Base-by-base conservation (phyloP, 345 rosid genomes). In the Triadica sebifera region DNA sequence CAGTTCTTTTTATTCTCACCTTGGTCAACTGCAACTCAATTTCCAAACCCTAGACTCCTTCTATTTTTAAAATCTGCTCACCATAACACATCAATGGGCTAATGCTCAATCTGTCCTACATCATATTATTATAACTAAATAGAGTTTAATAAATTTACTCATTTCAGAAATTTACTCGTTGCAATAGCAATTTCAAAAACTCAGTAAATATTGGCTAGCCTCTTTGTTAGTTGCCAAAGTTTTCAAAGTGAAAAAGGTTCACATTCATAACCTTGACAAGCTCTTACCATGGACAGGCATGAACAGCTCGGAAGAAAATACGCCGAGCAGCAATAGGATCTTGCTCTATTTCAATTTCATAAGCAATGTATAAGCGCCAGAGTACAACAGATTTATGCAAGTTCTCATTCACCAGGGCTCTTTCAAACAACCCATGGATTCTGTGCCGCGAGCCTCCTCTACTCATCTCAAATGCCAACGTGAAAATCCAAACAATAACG, bases 241-340 rank as follows among this genome's bases (percentile, higher is more conserved):
- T 9, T 3, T 60, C 6, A 3, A 15, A 17, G 24, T 2, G 24
- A 65, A 46, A 46, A 25, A 11, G 1, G 25, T 11, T 15, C 22
- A 56, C 13, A 8, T 60, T 50, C 43, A 37, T 34, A 69, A 50
- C 20, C 22, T 10, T 11, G 16, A 39, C 75, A 50, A 52, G 45
- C 19, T 71, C 84, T 85, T 78, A 92, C 99, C 99, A 89, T 64
- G 99, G 98, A 75, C 98, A 95, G 10, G 98, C 91, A 78, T 93
- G 91, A 83, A 91, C 91, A 74, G 98, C 97, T 70, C 97, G 90
- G 81, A 95, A 95, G 83, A 87, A 95, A 55, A 89, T 77, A 56
- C 90, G 85, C 75, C 85, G 93, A 25, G 94, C 97, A 12, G 96
- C 87, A 67, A 87, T 74, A 20, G 88, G 90, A 83, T 89, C 82